Conservation (phyloP, 495 filamentous ascomycete species). For the Aspergillus indologenus region DNA sequence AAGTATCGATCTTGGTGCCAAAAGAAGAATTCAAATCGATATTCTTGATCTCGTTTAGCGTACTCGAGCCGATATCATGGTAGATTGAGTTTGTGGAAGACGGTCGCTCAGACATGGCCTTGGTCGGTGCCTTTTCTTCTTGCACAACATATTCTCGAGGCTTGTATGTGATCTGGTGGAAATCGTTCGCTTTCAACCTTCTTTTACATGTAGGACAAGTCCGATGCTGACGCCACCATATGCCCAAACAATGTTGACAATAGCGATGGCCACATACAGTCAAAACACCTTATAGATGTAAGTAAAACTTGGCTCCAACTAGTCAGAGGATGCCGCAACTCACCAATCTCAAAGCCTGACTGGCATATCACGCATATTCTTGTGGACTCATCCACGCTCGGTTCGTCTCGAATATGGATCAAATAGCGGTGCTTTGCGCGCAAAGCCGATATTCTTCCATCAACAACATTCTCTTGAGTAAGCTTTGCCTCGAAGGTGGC, state of each 20-base stretch:
- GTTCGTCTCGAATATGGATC: slow-evolving; percentile 56
- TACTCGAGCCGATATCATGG: slow-evolving; percentile 64
- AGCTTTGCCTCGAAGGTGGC: slow-evolving; percentile 34
- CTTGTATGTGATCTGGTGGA: slow-evolving; percentile 82
- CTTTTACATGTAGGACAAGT: slow-evolving; percentile 79
- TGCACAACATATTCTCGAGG: slow-evolving; percentile 66
- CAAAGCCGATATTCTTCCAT: slow-evolving; percentile 53
- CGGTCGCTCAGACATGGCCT: slow-evolving; percentile 23
- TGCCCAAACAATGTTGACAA: slow-evolving; percentile 76
- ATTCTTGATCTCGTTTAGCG: slow-evolving; percentile 75
- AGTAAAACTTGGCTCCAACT: too few relatives aligned
- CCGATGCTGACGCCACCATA: slow-evolving; percentile 66
- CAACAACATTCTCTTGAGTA: slow-evolving; percentile 46
- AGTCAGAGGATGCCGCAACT: slow-evolving; percentile 19
- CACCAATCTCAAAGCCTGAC: slow-evolving; percentile 65
- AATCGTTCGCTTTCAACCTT: slow-evolving; percentile 54
- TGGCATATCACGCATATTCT: slow-evolving; percentile 80
- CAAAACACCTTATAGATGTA: slow-evolving; percentile 49
- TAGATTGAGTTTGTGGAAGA: slow-evolving; percentile 61
- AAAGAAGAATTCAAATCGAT: slow-evolving; percentile 75
- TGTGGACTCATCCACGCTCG: slow-evolving; percentile 50
- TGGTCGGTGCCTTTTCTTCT: slow-evolving; percentile 52
- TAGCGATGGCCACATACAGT: slow-evolving; percentile 90
- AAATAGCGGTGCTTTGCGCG: slow-evolving; percentile 74
- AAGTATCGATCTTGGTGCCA: slow-evolving; percentile 83